Percentiles rank a stretch among this genome's conserved stretches.
Conservation (phyloP, 1,284 basidiomycete genomes). For the Cutaneotrichosporon daszewskae region DNA sequence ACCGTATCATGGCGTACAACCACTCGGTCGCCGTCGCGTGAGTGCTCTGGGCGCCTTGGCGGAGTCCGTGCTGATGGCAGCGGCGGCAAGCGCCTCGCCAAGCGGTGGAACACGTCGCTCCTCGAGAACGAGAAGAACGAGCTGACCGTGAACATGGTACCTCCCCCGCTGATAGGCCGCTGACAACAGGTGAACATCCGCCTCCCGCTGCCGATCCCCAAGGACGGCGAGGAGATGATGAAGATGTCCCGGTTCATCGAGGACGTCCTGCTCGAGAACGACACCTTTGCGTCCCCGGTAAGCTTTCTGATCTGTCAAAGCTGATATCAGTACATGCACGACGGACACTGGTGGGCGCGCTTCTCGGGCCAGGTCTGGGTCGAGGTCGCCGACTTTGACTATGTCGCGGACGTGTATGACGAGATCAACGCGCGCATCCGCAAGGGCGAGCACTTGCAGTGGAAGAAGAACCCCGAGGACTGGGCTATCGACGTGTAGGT, state of each 20-base stretch:
- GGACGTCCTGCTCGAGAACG: constrained; percentile 23
- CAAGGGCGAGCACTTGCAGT: constrained; percentile 7
- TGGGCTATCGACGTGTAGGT: not conserved
- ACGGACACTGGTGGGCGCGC: constrained; percentile 63
- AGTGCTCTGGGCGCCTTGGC: constrained; percentile 7
- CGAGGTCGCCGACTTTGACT: constrained; percentile 48
- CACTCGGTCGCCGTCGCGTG: constrained; percentile 61
- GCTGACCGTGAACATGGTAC: constrained; percentile 67
- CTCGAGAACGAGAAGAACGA: constrained; percentile 59
- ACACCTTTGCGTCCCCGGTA: constrained; percentile 30
- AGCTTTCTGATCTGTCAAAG: constrained; percentile 3
- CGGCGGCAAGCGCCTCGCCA: constrained; percentile 63
- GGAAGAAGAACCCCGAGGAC: not conserved
- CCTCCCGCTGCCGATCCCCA: constrained; percentile 34
- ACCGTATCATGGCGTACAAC: constrained; percentile 68
- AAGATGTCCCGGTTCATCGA: constrained; percentile 27
- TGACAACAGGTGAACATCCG: constrained; percentile 43
- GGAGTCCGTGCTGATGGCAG: constrained; percentile 9
- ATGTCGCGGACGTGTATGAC: constrained; percentile 30
- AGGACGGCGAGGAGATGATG: constrained; percentile 18
- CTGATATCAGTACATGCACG: constrained; percentile 50
- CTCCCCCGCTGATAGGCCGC: constrained; percentile 22
- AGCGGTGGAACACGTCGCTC: constrained; percentile 60
- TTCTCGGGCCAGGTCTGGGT: constrained; percentile 68
- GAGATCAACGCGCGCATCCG: constrained; percentile 27